Evolutionary conservation across 768 basidiomycete genomes (phyloP).

Genomic region (Phanerodontia chrysosporium): DNA sequence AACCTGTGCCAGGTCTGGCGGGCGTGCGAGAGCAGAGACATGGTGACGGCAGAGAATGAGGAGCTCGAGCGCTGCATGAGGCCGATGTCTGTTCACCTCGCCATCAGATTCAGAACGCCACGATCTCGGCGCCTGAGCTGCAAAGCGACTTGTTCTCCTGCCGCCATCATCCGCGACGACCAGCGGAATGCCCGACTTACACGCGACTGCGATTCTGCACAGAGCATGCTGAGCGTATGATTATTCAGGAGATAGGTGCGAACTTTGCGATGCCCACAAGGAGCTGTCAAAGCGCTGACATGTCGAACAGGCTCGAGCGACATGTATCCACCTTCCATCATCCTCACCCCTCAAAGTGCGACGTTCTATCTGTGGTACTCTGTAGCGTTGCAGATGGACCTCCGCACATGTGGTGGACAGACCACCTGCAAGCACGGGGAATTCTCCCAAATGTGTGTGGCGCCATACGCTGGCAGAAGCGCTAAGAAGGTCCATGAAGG

Average conservation of each 20-base stretch:
- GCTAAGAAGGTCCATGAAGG: too few relatives aligned
- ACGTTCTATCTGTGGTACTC: too few relatives aligned
- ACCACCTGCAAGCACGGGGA: too few relatives aligned
- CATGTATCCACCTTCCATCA: background rate
- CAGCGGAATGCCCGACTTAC: too few relatives aligned
- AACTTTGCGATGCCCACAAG: background rate
- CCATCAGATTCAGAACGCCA: slow-evolving; percentile 2
- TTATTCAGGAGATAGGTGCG: background rate
- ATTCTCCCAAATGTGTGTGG: too few relatives aligned
- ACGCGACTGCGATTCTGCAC: too few relatives aligned
- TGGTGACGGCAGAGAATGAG: too few relatives aligned
- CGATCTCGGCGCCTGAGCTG: background rate
- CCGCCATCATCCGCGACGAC: background rate
- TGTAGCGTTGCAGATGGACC: too few relatives aligned
- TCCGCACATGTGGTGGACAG: too few relatives aligned
- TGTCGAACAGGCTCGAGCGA: background rate
- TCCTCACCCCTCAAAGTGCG: background rate
- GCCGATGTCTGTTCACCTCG: too few relatives aligned
- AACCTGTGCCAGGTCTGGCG: background rate
- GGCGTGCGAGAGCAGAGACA: background rate
- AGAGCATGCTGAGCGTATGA: too few relatives aligned
- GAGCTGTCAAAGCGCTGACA: background rate
- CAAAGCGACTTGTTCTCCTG: background rate
- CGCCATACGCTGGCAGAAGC: too few relatives aligned
- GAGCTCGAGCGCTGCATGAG: background rate